phyloP scores from a whole-genome alignment of 148 eudicot species.

The Persicaria tinctoria region DNA sequence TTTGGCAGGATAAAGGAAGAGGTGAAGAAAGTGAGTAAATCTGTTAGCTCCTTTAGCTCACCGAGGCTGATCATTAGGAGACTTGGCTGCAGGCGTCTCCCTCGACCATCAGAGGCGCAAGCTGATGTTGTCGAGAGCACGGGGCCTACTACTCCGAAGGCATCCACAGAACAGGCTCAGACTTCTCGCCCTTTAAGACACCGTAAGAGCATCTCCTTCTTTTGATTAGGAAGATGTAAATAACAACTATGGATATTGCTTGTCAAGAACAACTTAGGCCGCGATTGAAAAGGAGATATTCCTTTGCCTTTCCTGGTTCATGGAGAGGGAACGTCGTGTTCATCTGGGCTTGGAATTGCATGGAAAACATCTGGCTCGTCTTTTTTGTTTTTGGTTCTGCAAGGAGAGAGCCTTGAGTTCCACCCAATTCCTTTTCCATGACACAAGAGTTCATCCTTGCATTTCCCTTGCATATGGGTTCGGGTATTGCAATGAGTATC shows the following conservation, averaged over 20 bases:
- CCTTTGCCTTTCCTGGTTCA: too few species aligned
- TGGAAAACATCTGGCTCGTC: conserved; percentile 7
- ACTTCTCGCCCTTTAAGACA: conserved; percentile 40
- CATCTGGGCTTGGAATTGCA: conserved; percentile 7
- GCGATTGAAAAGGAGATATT: too few species aligned
- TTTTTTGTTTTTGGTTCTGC: not conserved
- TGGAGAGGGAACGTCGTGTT: too few species aligned
- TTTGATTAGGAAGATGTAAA: not conserved
- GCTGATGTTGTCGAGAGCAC: conserved; percentile 38
- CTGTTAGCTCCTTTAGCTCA: conserved; percentile 50
- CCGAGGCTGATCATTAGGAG: conserved; percentile 41
- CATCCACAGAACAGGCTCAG: conserved; percentile 39
- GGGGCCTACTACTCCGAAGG: conserved; percentile 42
- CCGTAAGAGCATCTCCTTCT: conserved; percentile 45
- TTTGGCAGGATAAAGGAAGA: conserved; percentile 66
- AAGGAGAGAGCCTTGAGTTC: conserved; percentile 7
- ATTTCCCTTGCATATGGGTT: not conserved
- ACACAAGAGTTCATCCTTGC: not conserved
- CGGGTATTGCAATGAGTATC: not conserved
- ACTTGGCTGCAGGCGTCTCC: conserved; percentile 51
- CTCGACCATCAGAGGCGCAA: conserved; percentile 45
- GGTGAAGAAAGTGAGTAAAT: conserved; percentile 62
- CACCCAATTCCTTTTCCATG: conserved; percentile 5
- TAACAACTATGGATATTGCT: too few species aligned
- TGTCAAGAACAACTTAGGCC: too few species aligned